Evolutionary conservation across 164 flowering plant genomes (phyloP), one percentile per base, ranked within the genome.

Genomic region (Paratinospora sagittata): DNA sequence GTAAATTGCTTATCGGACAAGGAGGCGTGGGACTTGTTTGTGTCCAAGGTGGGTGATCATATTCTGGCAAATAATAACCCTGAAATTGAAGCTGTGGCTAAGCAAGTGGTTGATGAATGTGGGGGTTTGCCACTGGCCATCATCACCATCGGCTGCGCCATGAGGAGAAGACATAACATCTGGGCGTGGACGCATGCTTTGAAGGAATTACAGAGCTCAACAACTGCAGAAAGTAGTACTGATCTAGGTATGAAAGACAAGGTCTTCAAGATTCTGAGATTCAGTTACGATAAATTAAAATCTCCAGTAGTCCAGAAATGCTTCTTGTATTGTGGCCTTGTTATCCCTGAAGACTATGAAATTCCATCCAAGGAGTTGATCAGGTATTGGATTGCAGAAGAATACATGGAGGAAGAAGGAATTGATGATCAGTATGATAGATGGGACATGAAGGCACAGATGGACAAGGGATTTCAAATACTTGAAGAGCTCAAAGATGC

Each of bases 121-220:
- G 72, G 19, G 0, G 72, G 82, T 63, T 16, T 78, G 37, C 83
- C 83, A 0, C 76, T 81, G 0, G 79, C 69, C 0, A 72, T 81
- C 26, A 26, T 74, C 21, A 69, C 78, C 10, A 30, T 72, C 0
- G 79, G 74, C 0, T 43, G 68, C 9, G 69, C 74, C 37, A 67
- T 81, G 77, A 78, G 72, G 4, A 63, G 64, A 24, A 68, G 30
- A 10, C 13, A 26, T 17, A 66, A 72, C 3, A 7, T 67, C 1
- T 6, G 16, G 27, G 71, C 43, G 6, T 81, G 84, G 84, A 71
- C 72, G 12, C 66, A 68, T 58, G 78, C 78, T 11, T 52, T 78
- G 24, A 21, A 70, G 3, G 75, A 78, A 43, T 37, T 81, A 63
- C 45, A 3, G 6, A 37, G 27, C 11, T 16, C 67, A 19, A 58